Evolutionary conservation across 345 rosid species (phyloP).

Genomic region (Melaleuca alternifolia): DNA sequence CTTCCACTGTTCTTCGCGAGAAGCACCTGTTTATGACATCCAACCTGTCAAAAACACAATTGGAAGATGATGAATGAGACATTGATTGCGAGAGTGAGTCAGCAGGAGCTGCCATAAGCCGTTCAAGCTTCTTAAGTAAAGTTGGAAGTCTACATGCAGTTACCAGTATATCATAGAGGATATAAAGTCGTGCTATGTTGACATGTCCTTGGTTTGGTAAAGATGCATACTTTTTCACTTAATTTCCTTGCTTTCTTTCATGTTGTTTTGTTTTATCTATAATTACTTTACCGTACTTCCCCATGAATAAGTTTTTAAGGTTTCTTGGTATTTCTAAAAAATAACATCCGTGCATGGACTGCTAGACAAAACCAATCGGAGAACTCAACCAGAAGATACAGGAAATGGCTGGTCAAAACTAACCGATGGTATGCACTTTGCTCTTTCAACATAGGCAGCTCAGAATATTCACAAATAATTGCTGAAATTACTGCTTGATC

Average conservation of each 20-base stretch:
- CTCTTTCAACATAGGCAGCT: conserved; percentile 47
- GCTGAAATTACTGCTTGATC: conserved; percentile 40
- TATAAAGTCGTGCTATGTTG: neutral
- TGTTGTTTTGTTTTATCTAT: neutral
- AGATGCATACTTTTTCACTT: neutral
- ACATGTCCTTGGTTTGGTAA: neutral
- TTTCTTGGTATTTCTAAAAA: neutral
- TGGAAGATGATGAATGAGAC: neutral
- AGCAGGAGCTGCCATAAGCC: neutral
- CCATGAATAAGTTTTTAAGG: neutral
- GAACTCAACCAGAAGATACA: neutral
- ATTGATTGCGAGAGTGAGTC: neutral
- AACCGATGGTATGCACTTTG: conserved; percentile 54
- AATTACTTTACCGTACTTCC: neutral
- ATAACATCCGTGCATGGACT: neutral
- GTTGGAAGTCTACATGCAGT: neutral
- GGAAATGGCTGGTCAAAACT: conserved; percentile 4
- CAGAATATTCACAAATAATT: conserved; percentile 42
- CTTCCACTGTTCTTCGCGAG: conserved; percentile 61
- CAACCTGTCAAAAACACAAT: conserved; percentile 30
- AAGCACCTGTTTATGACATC: conserved; percentile 73
- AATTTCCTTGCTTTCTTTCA: neutral
- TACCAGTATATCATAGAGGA: neutral
- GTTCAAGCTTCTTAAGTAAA: neutral
- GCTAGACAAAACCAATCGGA: neutral